Evolutionary conservation across 2,329 filamentous ascomycete species (phyloP).

Genomic region (Trichophyton schoenleinii): DNA sequence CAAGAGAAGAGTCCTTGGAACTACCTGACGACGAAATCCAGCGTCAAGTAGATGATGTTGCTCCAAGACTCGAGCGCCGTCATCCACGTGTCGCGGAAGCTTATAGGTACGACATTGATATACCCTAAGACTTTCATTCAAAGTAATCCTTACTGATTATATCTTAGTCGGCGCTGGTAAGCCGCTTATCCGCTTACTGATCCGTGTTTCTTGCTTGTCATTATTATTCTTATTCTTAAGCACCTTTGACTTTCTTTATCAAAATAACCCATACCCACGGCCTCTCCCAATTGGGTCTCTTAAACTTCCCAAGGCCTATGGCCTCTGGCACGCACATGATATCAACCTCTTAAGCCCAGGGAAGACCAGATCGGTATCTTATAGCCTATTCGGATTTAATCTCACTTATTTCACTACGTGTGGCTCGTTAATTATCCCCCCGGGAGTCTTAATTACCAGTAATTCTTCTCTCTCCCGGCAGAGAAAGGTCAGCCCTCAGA

Average conservation of each 20-base stretch:
- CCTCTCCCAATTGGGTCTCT: not conserved
- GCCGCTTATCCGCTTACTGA: not conserved
- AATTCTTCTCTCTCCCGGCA: not conserved
- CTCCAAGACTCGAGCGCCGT: slow-evolving; percentile 24
- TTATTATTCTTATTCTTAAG: not conserved
- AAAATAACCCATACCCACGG: not conserved
- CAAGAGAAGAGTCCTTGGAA: slow-evolving; percentile 11
- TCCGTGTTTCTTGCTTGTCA: not conserved
- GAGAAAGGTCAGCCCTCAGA: not conserved
- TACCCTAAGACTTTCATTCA: not conserved
- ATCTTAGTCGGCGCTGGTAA: slow-evolving; percentile 30
- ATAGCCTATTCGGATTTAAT: slow-evolving; percentile 1
- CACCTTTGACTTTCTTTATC: not conserved
- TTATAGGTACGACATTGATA: slow-evolving; percentile 23
- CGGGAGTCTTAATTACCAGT: not conserved
- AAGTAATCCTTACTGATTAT: slow-evolving; percentile 11
- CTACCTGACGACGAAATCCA: slow-evolving; percentile 17
- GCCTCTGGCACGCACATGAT: not conserved
- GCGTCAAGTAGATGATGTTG: slow-evolving; percentile 23
- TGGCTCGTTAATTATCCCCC: not conserved
- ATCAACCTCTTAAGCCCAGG: not conserved
- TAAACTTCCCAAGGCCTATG: not conserved
- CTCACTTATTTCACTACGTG: not conserved
- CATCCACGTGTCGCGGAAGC: slow-evolving; percentile 31
- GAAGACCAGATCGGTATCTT: not conserved